Evolutionary conservation across 2,329 filamentous ascomycete species (phyloP), one percentile per base, ranked within the genome.

Genomic region (Chaetomiaceae sp.): DNA sequence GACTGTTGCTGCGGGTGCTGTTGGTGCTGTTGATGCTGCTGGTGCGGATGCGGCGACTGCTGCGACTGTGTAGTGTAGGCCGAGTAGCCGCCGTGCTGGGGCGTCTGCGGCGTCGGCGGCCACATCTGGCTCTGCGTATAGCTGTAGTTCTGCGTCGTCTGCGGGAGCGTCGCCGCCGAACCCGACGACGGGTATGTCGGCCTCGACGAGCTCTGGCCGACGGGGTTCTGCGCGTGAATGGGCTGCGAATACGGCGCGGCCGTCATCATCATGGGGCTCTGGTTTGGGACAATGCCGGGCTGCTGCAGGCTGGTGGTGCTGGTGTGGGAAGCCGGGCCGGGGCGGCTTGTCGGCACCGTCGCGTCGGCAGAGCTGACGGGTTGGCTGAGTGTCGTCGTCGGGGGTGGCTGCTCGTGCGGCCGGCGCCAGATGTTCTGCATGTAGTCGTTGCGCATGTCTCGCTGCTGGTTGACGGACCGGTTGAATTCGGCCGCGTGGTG

Each of bases 401-500:
- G 69, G 45, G 69, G 64, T 20, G 87, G 82, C 49, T 85, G 81
- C 61, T 96, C 88, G 55, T 94, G 89, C 10, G 86, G 84, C 51
- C 86, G 78, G 54, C 84, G 79, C 86, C 90, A 97, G 54, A 89
- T 78, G 45, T 81, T 82, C 45, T 91, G 83, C 54, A 95, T 73
- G 56, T 88, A 94, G 48, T 90, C 83, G 49, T 75, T 79, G 48
- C 93, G 85, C 66, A 86, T 83, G 32, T 81, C 81, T 48, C 91
- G 84, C 64, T 90, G 85, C 57, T 86, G 79, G 59, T 86, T 88
- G 42, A 97, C 74, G 38, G 79, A 78, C 58, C 93, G 88, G 69
- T 91, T 97, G 69, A 85, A 95, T 57, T 97, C 91, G 48, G 88
- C 88, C 15, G 91, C 85, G 53, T 95, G 88, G 41, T 88, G 81